Base-by-base conservation (phyloP, 2,329 filamentous ascomycete species). In the Trematosphaeria pertusa region DNA sequence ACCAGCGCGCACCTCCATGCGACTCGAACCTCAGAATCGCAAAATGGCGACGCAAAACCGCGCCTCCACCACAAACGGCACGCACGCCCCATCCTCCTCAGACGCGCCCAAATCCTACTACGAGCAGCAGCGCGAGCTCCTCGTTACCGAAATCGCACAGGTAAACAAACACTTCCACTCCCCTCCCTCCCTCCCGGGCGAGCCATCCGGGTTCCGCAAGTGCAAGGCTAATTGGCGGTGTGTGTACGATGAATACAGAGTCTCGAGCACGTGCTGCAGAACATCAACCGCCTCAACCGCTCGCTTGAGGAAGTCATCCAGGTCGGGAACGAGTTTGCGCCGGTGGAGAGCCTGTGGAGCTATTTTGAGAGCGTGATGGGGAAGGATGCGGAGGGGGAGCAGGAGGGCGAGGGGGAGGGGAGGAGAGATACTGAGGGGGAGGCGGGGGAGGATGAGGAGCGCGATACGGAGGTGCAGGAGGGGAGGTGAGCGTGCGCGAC, bases 331-430 rank as follows among this genome's bases (percentile, higher is more conserved):
- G 94, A 99, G 67, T 97, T 99, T 74, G 87, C 89, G n/a, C 92
- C 91, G 3, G 94, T 99, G 33, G 94, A 99, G 73, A 91, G 91
- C 21, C 81, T 99, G 12, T 99, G 94, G 94, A 95, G 89, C 30
- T 91, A 96, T 65, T 97, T 99, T 67, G 94, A 99, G 75, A 89
- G 87, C 58, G 92, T 97, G 61, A 97, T 97, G 92, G 89, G 84
- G 7, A 89, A 87, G 64, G 82, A 87, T 45, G 74, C 76, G n/a
- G 71, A 52, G 9, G 82, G 87, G 37, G 76, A 75, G 10, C 70
- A 73, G 24, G 72, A 71, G 42, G 62, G 69, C 52, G 40, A 62
- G 30, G 48, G 37, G 46, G 35, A 21, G 12, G 31, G 32, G 20
- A 38, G 22, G 37, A 41, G 57, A 39, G 52, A 43, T 30, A 48